Evolutionary conservation across 192 early-diverging fungal species (phyloP), one percentile per base, ranked within the genome.

Genomic region (Phlyctochytrium bullatum): DNA sequence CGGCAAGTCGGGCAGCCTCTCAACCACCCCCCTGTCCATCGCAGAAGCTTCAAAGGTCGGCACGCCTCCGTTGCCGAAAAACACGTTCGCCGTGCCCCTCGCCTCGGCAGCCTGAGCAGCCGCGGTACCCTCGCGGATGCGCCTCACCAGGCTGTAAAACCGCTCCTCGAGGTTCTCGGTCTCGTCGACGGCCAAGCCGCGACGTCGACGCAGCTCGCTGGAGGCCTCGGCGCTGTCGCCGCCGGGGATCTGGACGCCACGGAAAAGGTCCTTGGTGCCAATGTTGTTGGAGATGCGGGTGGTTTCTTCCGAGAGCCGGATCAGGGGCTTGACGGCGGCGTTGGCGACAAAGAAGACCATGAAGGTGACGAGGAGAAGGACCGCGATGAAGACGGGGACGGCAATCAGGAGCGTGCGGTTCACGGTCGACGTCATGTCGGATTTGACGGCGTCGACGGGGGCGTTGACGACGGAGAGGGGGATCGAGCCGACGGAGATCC

Each of bases 221-320:
- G 25, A 3, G 4, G 65, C 12, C 25, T 23, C 65, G 30, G 27
- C 54, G 27, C 23, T 27, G n/a, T 6, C 20, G 40, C 40, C 40
- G 6, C 40, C 40, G 20, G 40, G 40, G 10, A 47, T 6, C 40
- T 47, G 40, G 20, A 75, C 73, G 51, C 71, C 73, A 27, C 40
- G 54, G 33, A 61, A 67, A 36, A 75, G 59, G 58, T 75, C 73
- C 31, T 57, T 62, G 1, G n/a, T 54, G 2, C 73, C 73, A 57
- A 75, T 75, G 72, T 75, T 75, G 72, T 72, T 71, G 4, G 36
- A 33, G 33, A 75, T 74, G 30, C 30, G 3, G 4, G 20, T 24
- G 25, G 52, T 61, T 31, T 75, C 73, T 2, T 61, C 57, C 36
- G 52, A 71, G 30, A 75, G 65, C 0, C 20, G 14, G 6, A 17